Conservation (phyloP, 2,329 filamentous ascomycete species). For the Periglandula ipomoeae region DNA sequence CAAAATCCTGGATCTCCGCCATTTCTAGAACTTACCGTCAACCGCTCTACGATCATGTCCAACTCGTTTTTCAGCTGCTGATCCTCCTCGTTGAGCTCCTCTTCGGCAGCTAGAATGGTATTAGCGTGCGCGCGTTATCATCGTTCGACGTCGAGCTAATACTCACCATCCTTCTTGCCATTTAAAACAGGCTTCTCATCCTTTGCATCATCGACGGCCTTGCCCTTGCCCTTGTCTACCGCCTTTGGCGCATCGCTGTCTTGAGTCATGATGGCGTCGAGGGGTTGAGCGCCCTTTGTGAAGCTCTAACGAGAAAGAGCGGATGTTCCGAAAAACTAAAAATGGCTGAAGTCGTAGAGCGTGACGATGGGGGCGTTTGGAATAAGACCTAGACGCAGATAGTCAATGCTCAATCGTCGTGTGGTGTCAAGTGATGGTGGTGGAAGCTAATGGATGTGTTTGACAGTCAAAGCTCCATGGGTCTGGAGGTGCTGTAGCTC, state of each 20-base stretch:
- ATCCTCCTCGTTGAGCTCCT: constrained; percentile 96
- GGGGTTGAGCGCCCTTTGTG: constrained; percentile 16
- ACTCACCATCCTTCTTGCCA: constrained; percentile 47
- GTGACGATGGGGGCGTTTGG: background rate
- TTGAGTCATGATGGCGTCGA: constrained; percentile 68
- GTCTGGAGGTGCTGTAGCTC: constrained; percentile 20
- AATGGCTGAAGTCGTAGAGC: constrained; percentile 7
- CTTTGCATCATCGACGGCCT: constrained; percentile 64
- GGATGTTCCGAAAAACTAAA: background rate
- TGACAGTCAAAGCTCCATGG: constrained; percentile 24
- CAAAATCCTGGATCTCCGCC: background rate
- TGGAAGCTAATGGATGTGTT: constrained; percentile 28
- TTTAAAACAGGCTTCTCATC: constrained; percentile 62
- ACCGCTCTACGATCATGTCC: constrained; percentile 92
- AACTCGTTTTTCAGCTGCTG: constrained; percentile 97
- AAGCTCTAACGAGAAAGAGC: constrained; percentile 14
- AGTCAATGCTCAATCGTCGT: background rate
- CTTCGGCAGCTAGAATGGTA: constrained; percentile 35
- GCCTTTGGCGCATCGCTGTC: constrained; percentile 79
- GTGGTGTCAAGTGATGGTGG: constrained; percentile 7
- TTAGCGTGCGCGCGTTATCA: constrained; percentile 15
- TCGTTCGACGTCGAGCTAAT: constrained; percentile 6
- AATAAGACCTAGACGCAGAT: background rate
- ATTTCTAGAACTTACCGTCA: constrained; percentile 54
- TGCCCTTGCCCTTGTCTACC: constrained; percentile 93